A percentile compares a stretch with the other conserved stretches of the same genome.
phyloP scores from a whole-genome alignment of 495 filamentous ascomycete species.

The Penicillium riverlandense region DNA sequence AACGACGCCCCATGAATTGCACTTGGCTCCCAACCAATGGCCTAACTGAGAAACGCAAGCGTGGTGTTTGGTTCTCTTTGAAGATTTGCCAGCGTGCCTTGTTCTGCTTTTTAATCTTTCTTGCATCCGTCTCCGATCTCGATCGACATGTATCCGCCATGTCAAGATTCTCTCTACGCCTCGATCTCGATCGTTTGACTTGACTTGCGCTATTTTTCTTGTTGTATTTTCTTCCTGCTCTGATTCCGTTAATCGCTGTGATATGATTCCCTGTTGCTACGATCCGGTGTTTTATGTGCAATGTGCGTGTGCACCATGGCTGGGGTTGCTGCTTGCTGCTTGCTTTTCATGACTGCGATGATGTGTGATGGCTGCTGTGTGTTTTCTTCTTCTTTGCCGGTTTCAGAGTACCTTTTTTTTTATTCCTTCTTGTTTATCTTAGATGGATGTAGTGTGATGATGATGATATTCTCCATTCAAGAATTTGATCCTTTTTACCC shows the following conservation, averaged over 20 bases:
- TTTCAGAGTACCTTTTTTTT: slow-evolving; percentile 1
- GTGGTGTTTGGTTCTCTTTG: slow-evolving; percentile 24
- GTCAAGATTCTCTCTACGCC: neutral
- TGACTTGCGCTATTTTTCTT: neutral
- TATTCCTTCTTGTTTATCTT: neutral
- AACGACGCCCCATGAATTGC: slow-evolving; percentile 21
- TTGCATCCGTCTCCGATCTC: slow-evolving; percentile 5
- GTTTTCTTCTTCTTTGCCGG: neutral
- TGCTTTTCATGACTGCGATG: neutral
- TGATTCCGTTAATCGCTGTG: neutral
- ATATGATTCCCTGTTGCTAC: no score
- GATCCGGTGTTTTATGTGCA: no score
- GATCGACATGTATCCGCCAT: slow-evolving; percentile 1
- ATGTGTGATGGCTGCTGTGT: neutral
- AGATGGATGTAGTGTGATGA: slow-evolving; percentile 1
- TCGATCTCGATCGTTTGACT: neutral
- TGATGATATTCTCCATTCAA: neutral
- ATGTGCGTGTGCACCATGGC: slow-evolving; percentile 3
- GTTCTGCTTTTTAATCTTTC: slow-evolving; percentile 7
- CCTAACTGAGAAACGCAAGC: slow-evolving; percentile 20
- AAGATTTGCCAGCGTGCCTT: slow-evolving; percentile 11
- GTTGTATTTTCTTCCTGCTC: neutral
- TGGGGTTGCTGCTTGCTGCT: neutral
- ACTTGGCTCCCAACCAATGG: slow-evolving; percentile 10
- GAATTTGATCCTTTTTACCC: slow-evolving; percentile 1